These are phyloP conservation scores for Umbelopsis sp. DNA, from an alignment of 371 early-diverging fungal species.

Conservation along the genomic window DNA sequence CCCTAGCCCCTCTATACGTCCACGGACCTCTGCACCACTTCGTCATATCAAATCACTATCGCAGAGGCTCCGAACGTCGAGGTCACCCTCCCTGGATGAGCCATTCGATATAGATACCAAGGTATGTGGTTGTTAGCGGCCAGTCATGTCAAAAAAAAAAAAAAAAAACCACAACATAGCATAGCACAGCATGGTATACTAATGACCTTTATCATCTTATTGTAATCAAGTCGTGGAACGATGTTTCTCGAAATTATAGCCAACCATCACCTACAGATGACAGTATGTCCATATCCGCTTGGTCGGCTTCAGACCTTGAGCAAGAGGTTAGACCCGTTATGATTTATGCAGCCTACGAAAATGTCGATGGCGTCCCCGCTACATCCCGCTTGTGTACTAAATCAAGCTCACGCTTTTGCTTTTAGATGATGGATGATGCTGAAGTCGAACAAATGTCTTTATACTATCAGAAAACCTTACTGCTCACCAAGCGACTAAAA, in stretches of 20 bases:
- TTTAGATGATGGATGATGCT: slow-evolving; percentile 19
- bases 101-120: slow-evolving; percentile 7
- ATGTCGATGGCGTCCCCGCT: too few relatives aligned
- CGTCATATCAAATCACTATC: neutral
- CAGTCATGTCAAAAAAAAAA: neutral
- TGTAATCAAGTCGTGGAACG: neutral
- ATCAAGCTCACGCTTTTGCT: neutral
- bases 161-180: too few relatives aligned
- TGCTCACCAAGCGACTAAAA: slow-evolving; percentile 50
- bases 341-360: too few relatives aligned
- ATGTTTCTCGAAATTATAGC: neutral
- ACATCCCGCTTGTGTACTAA: too few relatives aligned
- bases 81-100: neutral
- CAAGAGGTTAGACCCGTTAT: slow-evolving; percentile 2
- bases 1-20: slow-evolving; percentile 16
- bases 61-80: neutral
- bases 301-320: slow-evolving; percentile 10
- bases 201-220: neutral
- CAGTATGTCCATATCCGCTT: slow-evolving; percentile 10
- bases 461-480: slow-evolving; percentile 60
- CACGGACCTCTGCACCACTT: slow-evolving; percentile 29
- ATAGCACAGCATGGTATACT: neutral
- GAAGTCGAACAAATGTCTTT: slow-evolving; percentile 25
- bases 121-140: neutral
- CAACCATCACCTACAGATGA: slow-evolving; percentile 6